Percentiles rank a stretch among this genome's conserved stretches.
These are phyloP conservation scores for Acacia acuminata DNA, from an alignment of 306 rosid genomes.

Conservation along the genomic window DNA sequence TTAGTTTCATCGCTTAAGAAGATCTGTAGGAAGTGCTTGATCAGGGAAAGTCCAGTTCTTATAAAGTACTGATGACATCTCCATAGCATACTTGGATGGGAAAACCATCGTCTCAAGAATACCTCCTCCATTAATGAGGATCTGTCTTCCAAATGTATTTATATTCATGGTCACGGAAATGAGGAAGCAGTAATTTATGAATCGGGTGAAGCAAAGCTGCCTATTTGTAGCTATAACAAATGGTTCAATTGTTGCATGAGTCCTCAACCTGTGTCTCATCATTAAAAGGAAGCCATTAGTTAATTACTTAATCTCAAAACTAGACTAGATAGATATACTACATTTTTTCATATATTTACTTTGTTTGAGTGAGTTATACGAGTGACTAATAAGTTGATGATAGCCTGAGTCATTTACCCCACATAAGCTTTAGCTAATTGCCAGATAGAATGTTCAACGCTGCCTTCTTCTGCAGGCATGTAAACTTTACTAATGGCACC, in stretches of 20 bases:
- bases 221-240: conserved; percentile 37
- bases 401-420: neutral
- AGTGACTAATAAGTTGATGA: conserved; percentile 41
- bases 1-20: conserved; percentile 63
- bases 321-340: conserved; percentile 8
- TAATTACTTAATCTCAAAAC: neutral
- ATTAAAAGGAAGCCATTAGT: conserved; percentile 1
- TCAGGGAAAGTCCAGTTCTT: conserved; percentile 75
- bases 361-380: conserved; percentile 45
- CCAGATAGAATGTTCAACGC: neutral
- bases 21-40: conserved; percentile 78
- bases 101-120: conserved; percentile 62
- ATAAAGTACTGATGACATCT: conserved; percentile 66
- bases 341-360: neutral
- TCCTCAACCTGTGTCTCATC: conserved; percentile 63
- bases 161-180: conserved; percentile 82
- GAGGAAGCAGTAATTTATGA: conserved; percentile 75
- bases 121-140: conserved; percentile 74
- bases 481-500: neutral
- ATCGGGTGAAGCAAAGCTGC: conserved; percentile 79
- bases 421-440: neutral
- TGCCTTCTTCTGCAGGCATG: neutral
- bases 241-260: conserved; percentile 42
- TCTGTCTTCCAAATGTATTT: conserved; percentile 68
- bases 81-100: conserved; percentile 64